Evolutionary conservation across 2,329 filamentous ascomycete genomes (phyloP), one percentile per base, ranked within the genome.

Genomic region (Cladophialophora psammophila): DNA sequence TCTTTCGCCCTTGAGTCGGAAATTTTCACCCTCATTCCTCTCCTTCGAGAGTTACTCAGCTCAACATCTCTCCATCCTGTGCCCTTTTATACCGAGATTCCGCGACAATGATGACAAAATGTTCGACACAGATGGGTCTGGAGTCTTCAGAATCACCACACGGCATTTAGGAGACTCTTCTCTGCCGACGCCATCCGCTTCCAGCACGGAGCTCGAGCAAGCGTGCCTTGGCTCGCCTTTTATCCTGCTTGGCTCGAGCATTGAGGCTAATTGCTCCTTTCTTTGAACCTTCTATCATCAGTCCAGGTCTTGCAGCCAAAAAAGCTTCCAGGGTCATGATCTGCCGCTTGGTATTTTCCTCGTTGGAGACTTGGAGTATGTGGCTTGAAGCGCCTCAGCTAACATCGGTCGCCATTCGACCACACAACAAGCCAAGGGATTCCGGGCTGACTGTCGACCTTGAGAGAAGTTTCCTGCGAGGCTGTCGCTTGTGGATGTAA

Each of bases 391-490:
- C 35, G 3, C 48, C 13, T n/a, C 15, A 13, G 20, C 15, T 12
- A 34, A 10, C n/a, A 2, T 40, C 34, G 18, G 59, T 26, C 32
- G 52, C 20, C 59, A 54, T 54, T 42, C 34, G 32, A 53, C 59
- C 48, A n/a, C 31, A 18, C 32, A 13, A 10, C 26, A 12, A 61
- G 31, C 59, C 35, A 36, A 54, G 59, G 34, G 18, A 20, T 53
- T n/a, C 26, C 52, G 31, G 60, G 60, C 52, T 56, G 52, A 63
- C 60, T 55, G 60, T 63, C 60, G 52, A 63, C 60, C 60, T 63
- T 48, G 20, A 18, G 1, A n/a, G 26, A n/a, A 5, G 26, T 31
- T 20, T 50, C 18, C 34, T 34, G 31, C 60, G 31, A 63, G 60
- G 50, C 50, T 63, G 50, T 45, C 60, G 20, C 38, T 35, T 56